Conservation (phyloP, 768 basidiomycete species). For the Dacryopinax spathularia region DNA sequence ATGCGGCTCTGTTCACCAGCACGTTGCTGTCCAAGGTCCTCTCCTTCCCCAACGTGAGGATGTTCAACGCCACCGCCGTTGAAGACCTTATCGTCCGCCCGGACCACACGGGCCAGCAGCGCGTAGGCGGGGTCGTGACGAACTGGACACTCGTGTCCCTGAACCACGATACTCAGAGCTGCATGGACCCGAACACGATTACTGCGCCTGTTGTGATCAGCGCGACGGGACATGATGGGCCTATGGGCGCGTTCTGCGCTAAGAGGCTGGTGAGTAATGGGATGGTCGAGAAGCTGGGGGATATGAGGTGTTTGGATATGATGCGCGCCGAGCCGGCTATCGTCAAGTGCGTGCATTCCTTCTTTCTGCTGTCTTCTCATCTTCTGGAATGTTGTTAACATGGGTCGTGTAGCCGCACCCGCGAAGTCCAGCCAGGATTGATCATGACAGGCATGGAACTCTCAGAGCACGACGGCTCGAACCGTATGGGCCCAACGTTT, state of each 20-base stretch:
- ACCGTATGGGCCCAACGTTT: constrained; percentile 65
- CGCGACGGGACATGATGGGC: constrained; percentile 63
- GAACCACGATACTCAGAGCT: constrained; percentile 60
- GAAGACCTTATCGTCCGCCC: constrained; percentile 61
- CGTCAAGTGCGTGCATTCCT: constrained; percentile 31
- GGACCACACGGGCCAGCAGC: constrained; percentile 32
- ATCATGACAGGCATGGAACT: constrained; percentile 75
- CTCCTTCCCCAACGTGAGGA: constrained; percentile 51
- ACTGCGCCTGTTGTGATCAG: constrained; percentile 63
- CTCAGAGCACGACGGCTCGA: constrained; percentile 64
- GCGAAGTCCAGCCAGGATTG: constrained; percentile 61
- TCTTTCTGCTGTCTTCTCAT: not conserved
- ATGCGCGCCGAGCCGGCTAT: constrained; percentile 70
- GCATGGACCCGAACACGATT: constrained; percentile 66
- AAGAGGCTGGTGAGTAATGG: constrained; percentile 65
- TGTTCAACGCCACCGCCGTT: constrained; percentile 70
- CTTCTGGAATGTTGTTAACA: constrained; percentile 9
- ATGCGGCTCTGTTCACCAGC: constrained; percentile 68
- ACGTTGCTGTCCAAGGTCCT: constrained; percentile 59
- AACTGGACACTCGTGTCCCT: constrained; percentile 40
- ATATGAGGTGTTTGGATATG: constrained; percentile 73
- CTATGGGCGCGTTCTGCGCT: constrained; percentile 70
- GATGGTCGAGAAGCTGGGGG: constrained; percentile 56
- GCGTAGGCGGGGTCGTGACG: constrained; percentile 40
- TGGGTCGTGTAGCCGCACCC: constrained; percentile 30